phyloP scores from a whole-genome alignment of 2,329 filamentous ascomycete genomes.

The Neopestalotiopsis sp. region DNA sequence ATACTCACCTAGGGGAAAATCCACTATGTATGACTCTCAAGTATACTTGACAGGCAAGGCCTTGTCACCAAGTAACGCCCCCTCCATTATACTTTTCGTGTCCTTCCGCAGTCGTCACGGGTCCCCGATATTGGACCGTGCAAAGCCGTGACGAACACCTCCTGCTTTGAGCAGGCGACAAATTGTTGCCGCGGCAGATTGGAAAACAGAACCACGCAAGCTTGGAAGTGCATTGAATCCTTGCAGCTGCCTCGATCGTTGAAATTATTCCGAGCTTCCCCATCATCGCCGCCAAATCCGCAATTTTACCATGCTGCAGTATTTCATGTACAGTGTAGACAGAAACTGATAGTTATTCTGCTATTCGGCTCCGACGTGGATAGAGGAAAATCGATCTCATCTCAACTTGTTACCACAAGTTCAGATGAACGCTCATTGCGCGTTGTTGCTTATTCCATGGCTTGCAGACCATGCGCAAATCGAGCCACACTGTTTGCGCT shows the following conservation, averaged over 20 bases:
- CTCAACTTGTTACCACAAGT: no score
- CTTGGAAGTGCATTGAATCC: not conserved
- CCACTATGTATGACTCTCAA: not conserved
- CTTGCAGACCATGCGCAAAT: no score
- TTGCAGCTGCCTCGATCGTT: constrained; percentile 9
- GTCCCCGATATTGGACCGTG: constrained; percentile 6
- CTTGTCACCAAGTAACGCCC: not conserved
- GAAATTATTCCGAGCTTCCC: not conserved
- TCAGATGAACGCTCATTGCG: no score
- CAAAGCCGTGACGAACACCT: constrained; percentile 11
- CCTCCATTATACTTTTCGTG: not conserved
- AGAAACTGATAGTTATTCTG: no score
- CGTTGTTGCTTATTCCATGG: no score
- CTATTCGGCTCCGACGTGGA: no score
- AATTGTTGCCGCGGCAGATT: not conserved
- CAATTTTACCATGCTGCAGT: no score
- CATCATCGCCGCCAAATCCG: not conserved
- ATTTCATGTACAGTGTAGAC: not conserved
- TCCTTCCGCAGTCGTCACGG: constrained; percentile 18
- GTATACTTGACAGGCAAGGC: not conserved
- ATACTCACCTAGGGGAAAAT: constrained; percentile 9
- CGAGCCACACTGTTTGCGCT: no score
- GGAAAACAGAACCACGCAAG: constrained; percentile 2
- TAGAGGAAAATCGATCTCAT: no score
- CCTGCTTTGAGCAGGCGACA: constrained; percentile 18